Conservation (phyloP, 2,329 filamentous ascomycete genomes). For the Epicoccum sorghinum region DNA sequence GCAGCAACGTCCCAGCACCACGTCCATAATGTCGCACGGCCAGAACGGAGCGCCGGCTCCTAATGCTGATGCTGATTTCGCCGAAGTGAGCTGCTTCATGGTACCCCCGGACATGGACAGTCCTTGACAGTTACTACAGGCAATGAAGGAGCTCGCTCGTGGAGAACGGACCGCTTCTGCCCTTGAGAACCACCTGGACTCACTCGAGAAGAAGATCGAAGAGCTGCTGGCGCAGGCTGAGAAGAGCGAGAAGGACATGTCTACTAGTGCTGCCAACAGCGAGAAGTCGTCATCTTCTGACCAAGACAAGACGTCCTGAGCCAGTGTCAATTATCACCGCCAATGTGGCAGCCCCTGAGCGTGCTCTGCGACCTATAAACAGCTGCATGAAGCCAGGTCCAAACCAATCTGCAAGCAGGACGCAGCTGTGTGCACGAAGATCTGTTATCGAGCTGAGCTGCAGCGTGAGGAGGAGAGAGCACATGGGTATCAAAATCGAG, state of each 20-base stretch:
- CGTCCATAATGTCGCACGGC: constrained; percentile 37
- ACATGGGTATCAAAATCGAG: not conserved
- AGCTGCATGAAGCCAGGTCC: too few relatives aligned
- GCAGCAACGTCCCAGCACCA: constrained; percentile 18
- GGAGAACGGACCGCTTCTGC: constrained; percentile 63
- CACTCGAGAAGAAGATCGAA: constrained; percentile 62
- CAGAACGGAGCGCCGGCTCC: constrained; percentile 36
- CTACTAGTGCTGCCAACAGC: constrained; percentile 5
- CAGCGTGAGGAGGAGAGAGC: not conserved
- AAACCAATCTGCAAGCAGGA: too few relatives aligned
- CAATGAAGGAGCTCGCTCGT: constrained; percentile 58
- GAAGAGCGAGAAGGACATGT: constrained; percentile 43
- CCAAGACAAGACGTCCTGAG: constrained; percentile 13
- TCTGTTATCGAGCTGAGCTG: not conserved
- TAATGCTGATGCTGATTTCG: constrained; percentile 43
- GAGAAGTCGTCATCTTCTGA: not conserved
- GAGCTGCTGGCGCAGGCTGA: constrained; percentile 58
- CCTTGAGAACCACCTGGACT: constrained; percentile 60
- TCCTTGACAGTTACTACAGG: constrained; percentile 44
- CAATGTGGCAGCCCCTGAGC: not conserved
- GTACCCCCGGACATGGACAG: not conserved
- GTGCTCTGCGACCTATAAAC: not conserved
- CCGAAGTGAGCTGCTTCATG: constrained; percentile 31
- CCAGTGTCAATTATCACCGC: not conserved
- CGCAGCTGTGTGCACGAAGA: too few relatives aligned